phyloP scores from a whole-genome alignment of 345 rosid species.

The Hevea brasiliensis region DNA sequence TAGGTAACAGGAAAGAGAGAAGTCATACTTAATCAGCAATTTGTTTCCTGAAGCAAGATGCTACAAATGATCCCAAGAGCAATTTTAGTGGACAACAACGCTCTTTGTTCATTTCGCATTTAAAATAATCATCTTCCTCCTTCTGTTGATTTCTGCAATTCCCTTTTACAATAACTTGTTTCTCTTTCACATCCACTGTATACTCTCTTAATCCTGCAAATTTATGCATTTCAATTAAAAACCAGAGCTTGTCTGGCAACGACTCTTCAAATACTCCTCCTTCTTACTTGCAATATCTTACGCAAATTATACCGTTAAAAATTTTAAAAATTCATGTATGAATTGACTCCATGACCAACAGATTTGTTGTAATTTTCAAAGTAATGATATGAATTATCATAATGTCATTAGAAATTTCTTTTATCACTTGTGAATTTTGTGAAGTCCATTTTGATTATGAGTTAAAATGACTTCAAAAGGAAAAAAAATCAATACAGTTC shows the following conservation, averaged over 20 bases:
- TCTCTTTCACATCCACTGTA: constrained; percentile 40
- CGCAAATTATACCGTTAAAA: no score
- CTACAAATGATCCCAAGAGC: constrained; percentile 17
- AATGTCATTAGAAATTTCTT: no score
- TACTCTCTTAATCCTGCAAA: constrained; percentile 47
- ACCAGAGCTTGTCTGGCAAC: no score
- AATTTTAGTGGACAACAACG: constrained; percentile 4
- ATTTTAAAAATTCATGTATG: no score
- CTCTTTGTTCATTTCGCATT: neutral
- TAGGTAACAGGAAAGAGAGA: no score
- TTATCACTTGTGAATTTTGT: no score
- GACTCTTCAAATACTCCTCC: no score
- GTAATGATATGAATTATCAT: no score
- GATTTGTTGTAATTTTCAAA: no score
- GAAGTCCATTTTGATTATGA: neutral
- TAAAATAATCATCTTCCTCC: neutral
- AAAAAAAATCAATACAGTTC: neutral
- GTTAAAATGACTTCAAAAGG: neutral
- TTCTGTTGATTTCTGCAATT: constrained; percentile 23
- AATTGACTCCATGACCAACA: no score
- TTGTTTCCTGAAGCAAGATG: constrained; percentile 12
- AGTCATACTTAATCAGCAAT: neutral
- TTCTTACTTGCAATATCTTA: no score
- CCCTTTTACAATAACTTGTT: constrained; percentile 43
- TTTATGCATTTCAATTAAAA: neutral